Percentiles rank a stretch among this genome's conserved stretches.
These are phyloP conservation scores for Dendrostoma leiphaemia DNA, from an alignment of 2,329 filamentous ascomycete genomes.

Conservation along the genomic window DNA sequence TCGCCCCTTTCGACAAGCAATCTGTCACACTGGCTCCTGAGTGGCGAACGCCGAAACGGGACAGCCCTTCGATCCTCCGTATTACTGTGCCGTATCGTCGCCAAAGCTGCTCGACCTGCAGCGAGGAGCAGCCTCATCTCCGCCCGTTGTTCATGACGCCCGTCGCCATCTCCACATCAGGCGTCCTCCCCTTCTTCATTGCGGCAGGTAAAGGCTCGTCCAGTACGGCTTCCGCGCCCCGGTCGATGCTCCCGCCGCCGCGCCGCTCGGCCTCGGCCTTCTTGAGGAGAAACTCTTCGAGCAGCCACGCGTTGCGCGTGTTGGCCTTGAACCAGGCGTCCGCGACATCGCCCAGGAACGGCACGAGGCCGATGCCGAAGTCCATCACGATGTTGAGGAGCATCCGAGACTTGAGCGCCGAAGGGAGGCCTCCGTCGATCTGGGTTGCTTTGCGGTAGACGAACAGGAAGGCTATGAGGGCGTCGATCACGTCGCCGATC, in stretches of 20 bases:
- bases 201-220: not conserved
- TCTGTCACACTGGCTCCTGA: no score
- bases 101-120: no score
- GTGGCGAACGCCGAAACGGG: not conserved
- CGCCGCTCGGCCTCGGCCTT: conserved; percentile 57
- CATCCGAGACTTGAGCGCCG: conserved; percentile 66
- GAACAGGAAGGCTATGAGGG: conserved; percentile 66
- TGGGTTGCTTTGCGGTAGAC: conserved; percentile 71
- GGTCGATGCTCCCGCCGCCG: conserved; percentile 6
- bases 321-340: conserved; percentile 75
- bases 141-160: not conserved
- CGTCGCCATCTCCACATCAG: conserved; percentile 18
- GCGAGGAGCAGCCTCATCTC: not conserved
- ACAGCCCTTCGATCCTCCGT: not conserved
- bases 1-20: no score
- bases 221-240: not conserved
- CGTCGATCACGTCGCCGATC: conserved; percentile 73
- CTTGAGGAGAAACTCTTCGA: conserved; percentile 66
- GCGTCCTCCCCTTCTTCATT: not conserved
- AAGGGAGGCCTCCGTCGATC: conserved; percentile 74
- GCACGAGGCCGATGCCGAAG: conserved; percentile 71
- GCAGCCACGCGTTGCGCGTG: conserved; percentile 69
- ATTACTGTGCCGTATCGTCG: not conserved
- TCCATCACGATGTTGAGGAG: conserved; percentile 74
- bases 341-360: conserved; percentile 71